These are phyloP conservation scores for Pythium periplocum DNA, from an alignment of 352 stramenopile species.

Conservation along the genomic window DNA sequence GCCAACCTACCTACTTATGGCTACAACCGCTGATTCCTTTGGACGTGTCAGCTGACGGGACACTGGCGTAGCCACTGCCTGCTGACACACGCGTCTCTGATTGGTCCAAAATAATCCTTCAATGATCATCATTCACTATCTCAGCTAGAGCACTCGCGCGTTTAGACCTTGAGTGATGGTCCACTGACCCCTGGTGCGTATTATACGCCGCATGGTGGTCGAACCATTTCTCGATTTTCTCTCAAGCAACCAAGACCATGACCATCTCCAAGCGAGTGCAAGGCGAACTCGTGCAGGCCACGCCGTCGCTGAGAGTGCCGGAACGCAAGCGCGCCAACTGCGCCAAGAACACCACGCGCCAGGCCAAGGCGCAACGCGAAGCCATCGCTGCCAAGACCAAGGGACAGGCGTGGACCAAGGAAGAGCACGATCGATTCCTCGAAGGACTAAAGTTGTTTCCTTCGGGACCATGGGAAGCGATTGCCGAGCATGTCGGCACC, in stretches of 20 bases:
- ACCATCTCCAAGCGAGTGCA: constrained; percentile 28
- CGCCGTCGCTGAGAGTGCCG: constrained; percentile 1
- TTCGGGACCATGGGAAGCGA: constrained; percentile 23
- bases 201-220: not conserved
- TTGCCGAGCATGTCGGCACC: constrained; percentile 24
- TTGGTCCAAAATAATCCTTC: too few species aligned
- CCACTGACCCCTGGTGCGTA: too few species aligned
- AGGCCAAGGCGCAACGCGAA: constrained; percentile 8
- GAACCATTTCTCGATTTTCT: constrained; percentile 4
- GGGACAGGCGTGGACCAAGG: constrained; percentile 22
- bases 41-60: too few species aligned
- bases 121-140: too few species aligned
- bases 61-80: too few species aligned
- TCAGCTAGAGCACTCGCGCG: too few species aligned
- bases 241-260: constrained; percentile 7
- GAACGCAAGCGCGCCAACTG: constrained; percentile 15
- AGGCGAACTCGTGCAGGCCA: constrained; percentile 18
- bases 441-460: constrained; percentile 26
- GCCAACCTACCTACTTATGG: too few species aligned
- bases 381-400: constrained; percentile 14
- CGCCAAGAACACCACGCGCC: constrained; percentile 5
- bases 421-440: constrained; percentile 28
- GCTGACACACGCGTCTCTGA: too few species aligned
- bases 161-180: too few species aligned
- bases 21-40: too few species aligned